phyloP scores from a whole-genome alignment of 1,139 yeast species.

The Suhomyces choctaworum region DNA sequence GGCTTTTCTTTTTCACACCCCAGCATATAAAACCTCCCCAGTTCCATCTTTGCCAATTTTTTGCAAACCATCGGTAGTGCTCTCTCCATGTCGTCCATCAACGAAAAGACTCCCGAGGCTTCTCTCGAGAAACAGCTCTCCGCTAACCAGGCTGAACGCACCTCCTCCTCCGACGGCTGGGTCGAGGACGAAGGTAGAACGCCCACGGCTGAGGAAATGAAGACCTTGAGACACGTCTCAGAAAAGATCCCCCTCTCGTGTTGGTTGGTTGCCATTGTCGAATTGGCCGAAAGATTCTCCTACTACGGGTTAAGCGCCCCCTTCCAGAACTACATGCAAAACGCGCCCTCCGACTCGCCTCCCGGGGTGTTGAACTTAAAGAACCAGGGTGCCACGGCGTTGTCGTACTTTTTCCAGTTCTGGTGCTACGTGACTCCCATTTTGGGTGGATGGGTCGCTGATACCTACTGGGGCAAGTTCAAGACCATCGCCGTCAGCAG shows the following conservation, averaged over 20 bases:
- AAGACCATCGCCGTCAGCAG: conserved; percentile 65
- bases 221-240: conserved; percentile 42
- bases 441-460: conserved; percentile 75
- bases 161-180: conserved; percentile 5
- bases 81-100: background rate
- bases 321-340: conserved; percentile 76
- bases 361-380: conserved; percentile 66
- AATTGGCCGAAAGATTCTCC: conserved; percentile 81
- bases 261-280: conserved; percentile 77
- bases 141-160: conserved; percentile 3
- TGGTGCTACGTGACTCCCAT: conserved; percentile 84
- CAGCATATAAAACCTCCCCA: conserved; percentile 2
- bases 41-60: too few relatives aligned
- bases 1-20: background rate
- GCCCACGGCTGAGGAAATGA: conserved; percentile 43
- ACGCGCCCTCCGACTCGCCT: conserved; percentile 44
- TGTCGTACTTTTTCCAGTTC: conserved; percentile 75
- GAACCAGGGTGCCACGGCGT: conserved; percentile 68
- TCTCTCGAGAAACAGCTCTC: conserved; percentile 7
- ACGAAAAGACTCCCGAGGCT: conserved; percentile 4
- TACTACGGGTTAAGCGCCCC: conserved; percentile 79
- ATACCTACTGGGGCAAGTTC: conserved; percentile 71
- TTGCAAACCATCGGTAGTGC: background rate
- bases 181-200: conserved; percentile 23
- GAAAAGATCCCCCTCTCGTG: conserved; percentile 47